phyloP scores from a whole-genome alignment of 2,329 filamentous ascomycete genomes.

The Xylaria sp. region DNA sequence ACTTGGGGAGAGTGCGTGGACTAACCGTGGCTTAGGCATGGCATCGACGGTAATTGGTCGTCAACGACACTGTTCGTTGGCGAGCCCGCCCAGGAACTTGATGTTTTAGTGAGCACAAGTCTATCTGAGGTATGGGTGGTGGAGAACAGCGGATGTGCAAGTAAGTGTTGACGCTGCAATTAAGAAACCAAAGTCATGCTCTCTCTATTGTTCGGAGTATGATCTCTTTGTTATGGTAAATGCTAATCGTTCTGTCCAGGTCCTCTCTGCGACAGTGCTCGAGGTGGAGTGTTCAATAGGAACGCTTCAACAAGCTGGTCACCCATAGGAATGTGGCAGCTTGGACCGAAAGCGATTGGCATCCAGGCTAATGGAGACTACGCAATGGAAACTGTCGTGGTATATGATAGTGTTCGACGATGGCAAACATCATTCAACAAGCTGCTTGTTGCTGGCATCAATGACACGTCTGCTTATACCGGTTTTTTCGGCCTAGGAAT shows the following conservation, averaged over 20 bases:
- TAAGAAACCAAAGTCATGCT: not conserved
- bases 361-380: slow-evolving; percentile 72
- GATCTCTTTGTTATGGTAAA: not conserved
- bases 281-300: slow-evolving; percentile 69
- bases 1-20: slow-evolving; percentile 12
- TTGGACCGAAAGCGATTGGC: slow-evolving; percentile 69
- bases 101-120: slow-evolving; percentile 72
- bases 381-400: slow-evolving; percentile 64
- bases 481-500: slow-evolving; percentile 69
- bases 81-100: slow-evolving; percentile 61
- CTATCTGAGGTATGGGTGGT: slow-evolving; percentile 79
- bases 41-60: slow-evolving; percentile 75
- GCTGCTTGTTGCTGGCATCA: slow-evolving; percentile 63
- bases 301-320: slow-evolving; percentile 67
- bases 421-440: slow-evolving; percentile 56
- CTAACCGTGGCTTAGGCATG: slow-evolving; percentile 49
- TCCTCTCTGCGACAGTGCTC: slow-evolving; percentile 63
- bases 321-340: slow-evolving; percentile 67
- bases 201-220: not conserved
- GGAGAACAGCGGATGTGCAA: slow-evolving; percentile 66
- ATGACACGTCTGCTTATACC: slow-evolving; percentile 65
- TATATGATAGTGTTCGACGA: slow-evolving; percentile 54
- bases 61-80: slow-evolving; percentile 68
- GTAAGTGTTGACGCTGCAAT: slow-evolving; percentile 52
- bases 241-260: slow-evolving; percentile 49